Percentiles rank a stretch among this genome's conserved stretches.
phyloP scores from a whole-genome alignment of 2,329 filamentous ascomycete species.

The Zalaria obscura region DNA sequence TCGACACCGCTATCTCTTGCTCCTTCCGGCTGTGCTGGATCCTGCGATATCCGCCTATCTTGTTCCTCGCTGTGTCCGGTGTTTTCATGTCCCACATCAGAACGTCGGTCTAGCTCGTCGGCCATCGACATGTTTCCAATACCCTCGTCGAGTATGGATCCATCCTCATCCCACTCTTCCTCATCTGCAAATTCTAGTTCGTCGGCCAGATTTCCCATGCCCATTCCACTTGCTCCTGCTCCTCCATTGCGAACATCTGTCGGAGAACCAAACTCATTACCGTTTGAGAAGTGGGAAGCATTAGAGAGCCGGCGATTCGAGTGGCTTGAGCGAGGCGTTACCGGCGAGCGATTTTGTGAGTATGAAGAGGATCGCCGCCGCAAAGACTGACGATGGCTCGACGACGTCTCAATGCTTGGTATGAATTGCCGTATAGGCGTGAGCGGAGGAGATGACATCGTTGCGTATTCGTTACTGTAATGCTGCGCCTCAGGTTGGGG shows the following conservation, averaged over 20 bases:
- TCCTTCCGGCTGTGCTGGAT: constrained; percentile 13
- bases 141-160: constrained; percentile 10
- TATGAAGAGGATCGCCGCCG: constrained; percentile 23
- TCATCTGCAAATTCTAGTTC: constrained; percentile 62
- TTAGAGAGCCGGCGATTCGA: constrained; percentile 21
- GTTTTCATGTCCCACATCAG: neutral
- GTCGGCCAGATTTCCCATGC: constrained; percentile 65
- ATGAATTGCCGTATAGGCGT: constrained; percentile 27
- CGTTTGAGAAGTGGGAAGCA: constrained; percentile 16
- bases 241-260: constrained; percentile 12
- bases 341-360: constrained; percentile 28
- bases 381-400: constrained; percentile 15
- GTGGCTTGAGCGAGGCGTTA: constrained; percentile 25
- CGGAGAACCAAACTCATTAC: constrained; percentile 23
- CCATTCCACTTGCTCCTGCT: constrained; percentile 30
- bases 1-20: constrained; percentile 32
- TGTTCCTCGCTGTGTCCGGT: neutral
- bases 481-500: too few species aligned
- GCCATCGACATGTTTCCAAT: constrained; percentile 2
- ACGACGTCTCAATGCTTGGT: constrained; percentile 28
- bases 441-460: constrained; percentile 25
- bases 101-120: neutral
- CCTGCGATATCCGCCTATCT: neutral
- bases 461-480: too few species aligned
- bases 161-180: constrained; percentile 8